Conservation (phyloP, 2,329 filamentous ascomycete genomes). For the Hypoxylon rubiginosum region DNA sequence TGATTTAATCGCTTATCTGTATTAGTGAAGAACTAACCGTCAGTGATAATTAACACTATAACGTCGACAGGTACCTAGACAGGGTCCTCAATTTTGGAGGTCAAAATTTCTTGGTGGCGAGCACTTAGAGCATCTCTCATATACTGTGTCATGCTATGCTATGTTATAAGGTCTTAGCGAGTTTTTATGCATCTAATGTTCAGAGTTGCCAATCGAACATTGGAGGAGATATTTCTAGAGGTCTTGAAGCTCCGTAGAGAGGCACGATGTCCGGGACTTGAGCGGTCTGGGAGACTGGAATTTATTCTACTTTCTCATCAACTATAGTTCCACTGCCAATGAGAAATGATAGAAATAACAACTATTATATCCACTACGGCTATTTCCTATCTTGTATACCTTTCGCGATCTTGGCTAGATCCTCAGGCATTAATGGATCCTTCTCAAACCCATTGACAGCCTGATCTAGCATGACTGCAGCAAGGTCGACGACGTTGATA, state of each 20-base stretch:
- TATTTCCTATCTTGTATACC: slow-evolving; percentile 8
- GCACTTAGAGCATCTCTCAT: too few relatives aligned
- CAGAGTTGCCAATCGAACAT: too few relatives aligned
- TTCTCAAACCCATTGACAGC: slow-evolving; percentile 61
- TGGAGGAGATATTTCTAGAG: too few relatives aligned
- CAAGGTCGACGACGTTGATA: slow-evolving; percentile 55
- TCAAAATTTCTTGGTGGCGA: neutral
- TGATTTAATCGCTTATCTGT: slow-evolving; percentile 2
- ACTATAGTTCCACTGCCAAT: neutral
- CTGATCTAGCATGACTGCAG: slow-evolving; percentile 60
- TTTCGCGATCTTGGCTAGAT: slow-evolving; percentile 51
- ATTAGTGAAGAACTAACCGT: neutral
- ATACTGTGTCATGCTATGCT: too few relatives aligned
- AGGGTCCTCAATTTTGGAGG: neutral
- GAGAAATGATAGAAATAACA: neutral
- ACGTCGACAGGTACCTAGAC: neutral
- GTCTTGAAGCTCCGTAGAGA: too few relatives aligned
- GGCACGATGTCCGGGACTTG: too few relatives aligned
- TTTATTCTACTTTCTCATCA: neutral
- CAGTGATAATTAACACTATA: neutral
- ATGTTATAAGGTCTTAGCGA: too few relatives aligned
- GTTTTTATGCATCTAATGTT: too few relatives aligned
- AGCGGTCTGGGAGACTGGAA: too few relatives aligned
- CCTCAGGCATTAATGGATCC: slow-evolving; percentile 59
- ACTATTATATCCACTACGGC: neutral